A percentile compares a stretch with the other conserved stretches of the same genome.
Conservation (phyloP, 2,329 filamentous ascomycete species). For the Colletotrichum sidae region DNA sequence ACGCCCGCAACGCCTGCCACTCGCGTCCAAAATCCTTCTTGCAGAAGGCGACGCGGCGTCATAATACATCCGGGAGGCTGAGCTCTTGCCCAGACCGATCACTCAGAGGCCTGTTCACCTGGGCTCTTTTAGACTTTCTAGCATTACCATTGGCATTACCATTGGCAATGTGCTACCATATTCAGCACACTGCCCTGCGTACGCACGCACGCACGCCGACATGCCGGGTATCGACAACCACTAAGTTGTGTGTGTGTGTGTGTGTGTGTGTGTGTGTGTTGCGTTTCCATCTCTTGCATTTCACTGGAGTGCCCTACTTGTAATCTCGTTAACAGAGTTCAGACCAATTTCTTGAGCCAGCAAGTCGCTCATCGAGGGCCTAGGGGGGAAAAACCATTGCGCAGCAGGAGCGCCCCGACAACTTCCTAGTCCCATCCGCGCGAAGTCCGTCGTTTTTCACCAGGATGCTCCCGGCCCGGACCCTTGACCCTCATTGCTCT, state of each 20-base stretch:
- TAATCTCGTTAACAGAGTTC: conserved; percentile 23
- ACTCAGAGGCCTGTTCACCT: conserved; percentile 21
- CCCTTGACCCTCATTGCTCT: conserved; percentile 3
- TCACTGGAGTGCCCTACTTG: not conserved
- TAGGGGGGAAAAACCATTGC: not conserved
- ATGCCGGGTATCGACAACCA: conserved; percentile 30
- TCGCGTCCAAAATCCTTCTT: too few relatives aligned
- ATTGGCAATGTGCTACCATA: conserved; percentile 7
- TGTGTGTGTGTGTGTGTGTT: conserved; percentile 9
- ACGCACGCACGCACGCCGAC: conserved; percentile 2
- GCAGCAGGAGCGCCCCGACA: conserved; percentile 6
- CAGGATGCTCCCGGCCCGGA: conserved; percentile 23
- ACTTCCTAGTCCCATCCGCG: conserved; percentile 22
- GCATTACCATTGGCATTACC: conserved; percentile 6
- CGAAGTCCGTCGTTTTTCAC: conserved; percentile 8
- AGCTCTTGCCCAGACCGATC: conserved; percentile 21
- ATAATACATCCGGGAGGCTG: conserved; percentile 28
- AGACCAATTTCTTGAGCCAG: conserved; percentile 1
- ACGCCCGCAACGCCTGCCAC: conserved; percentile 11
- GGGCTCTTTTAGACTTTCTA: conserved; percentile 7
- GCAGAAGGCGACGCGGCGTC: not conserved
- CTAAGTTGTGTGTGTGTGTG: not conserved
- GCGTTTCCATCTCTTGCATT: conserved; percentile 20
- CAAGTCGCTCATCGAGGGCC: conserved; percentile 11
- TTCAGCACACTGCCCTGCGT: conserved; percentile 16